Conservation (phyloP, 2,329 filamentous ascomycete species). For the Neofusicoccum kwambonambiense region DNA sequence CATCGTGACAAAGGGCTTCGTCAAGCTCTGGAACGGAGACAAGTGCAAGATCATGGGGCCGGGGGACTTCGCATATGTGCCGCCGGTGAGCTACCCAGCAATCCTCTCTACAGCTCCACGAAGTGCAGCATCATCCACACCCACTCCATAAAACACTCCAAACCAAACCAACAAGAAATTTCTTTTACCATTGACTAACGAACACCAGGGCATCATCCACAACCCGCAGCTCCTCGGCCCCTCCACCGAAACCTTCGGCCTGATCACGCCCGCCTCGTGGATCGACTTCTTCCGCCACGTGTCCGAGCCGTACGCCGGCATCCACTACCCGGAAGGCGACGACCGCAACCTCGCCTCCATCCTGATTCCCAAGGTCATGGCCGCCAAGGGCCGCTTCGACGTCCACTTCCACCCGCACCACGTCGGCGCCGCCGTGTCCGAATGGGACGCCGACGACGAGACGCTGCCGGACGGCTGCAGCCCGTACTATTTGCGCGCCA, state of each 20-base stretch:
- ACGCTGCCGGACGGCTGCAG: constrained; percentile 39
- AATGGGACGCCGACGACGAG: constrained; percentile 39
- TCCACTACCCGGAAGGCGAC: constrained; percentile 53
- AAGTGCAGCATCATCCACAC: no score
- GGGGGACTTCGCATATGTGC: constrained; percentile 59
- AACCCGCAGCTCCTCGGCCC: constrained; percentile 56
- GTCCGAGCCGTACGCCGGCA: constrained; percentile 51
- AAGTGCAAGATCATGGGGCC: constrained; percentile 53
- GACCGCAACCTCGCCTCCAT: constrained; percentile 51
- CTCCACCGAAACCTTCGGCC: constrained; percentile 54
- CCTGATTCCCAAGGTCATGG: constrained; percentile 54
- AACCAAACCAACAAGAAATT: no score
- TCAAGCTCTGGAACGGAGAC: constrained; percentile 60
- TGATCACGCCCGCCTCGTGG: constrained; percentile 60
- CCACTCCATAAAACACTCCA: no score
- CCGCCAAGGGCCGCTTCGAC: constrained; percentile 55
- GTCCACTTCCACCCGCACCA: constrained; percentile 55
- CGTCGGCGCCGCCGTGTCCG: constrained; percentile 41
- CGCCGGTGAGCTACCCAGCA: constrained; percentile 44
- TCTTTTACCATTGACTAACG: no score
- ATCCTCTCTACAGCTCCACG: no score
- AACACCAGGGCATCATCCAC: constrained; percentile 49
- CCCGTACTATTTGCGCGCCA: constrained; percentile 54
- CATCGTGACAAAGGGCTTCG: constrained; percentile 52
- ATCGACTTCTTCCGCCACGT: constrained; percentile 61